Evolutionary conservation across 2,329 filamentous ascomycete genomes (phyloP).

Genomic region (Talaromyces sp.): DNA sequence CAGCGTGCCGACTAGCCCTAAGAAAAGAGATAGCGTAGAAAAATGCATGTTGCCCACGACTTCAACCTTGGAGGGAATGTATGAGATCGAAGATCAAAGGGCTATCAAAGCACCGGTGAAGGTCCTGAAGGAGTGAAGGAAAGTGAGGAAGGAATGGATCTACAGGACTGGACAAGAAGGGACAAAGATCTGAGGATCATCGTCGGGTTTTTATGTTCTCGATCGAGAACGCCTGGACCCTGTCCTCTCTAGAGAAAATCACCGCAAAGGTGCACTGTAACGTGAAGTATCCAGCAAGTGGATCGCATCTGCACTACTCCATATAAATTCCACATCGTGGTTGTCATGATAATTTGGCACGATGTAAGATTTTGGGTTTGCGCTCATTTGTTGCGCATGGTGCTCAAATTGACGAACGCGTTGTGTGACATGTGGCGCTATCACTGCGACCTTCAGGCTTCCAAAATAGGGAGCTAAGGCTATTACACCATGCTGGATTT

Average conservation of each 20-base stretch:
- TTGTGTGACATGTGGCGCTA: not conserved
- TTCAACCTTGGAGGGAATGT: not conserved
- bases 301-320: not conserved
- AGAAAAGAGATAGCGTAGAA: not conserved
- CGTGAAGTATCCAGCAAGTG: not conserved
- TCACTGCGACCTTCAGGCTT: not conserved
- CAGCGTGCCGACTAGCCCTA: slow-evolving; percentile 3
- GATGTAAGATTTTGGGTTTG: not conserved
- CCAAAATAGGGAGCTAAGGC: not conserved
- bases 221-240: not conserved
- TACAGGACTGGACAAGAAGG: not conserved
- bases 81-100: not conserved
- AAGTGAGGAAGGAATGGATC: not conserved
- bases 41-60: not conserved
- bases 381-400: not conserved
- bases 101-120: not conserved
- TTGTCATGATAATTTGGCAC: not conserved
- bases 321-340: not conserved
- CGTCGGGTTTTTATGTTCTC: not conserved
- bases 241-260: not conserved
- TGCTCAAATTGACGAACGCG: not conserved
- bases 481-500: not conserved
- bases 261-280: not conserved
- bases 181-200: not conserved
- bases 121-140: not conserved